phyloP scores from a whole-genome alignment of 768 basidiomycete species.

The Lactarius psammicola region DNA sequence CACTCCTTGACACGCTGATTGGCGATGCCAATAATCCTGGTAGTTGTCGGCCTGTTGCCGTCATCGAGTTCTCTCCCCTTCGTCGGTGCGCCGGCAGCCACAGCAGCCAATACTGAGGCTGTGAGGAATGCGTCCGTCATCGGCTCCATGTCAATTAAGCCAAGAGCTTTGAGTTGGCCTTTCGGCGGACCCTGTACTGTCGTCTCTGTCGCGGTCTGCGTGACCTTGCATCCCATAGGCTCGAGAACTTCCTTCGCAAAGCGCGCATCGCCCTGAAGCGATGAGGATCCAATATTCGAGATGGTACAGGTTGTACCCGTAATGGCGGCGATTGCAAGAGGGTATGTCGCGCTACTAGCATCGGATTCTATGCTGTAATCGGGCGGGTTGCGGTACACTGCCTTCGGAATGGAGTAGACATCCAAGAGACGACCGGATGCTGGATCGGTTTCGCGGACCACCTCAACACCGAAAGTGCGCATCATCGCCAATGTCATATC shows the following conservation, averaged over 20 bases:
- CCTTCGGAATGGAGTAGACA: conserved; percentile 84
- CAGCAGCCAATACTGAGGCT: conserved; percentile 88
- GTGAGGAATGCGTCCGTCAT: conserved; percentile 99
- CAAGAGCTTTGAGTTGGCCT: conserved; percentile 78
- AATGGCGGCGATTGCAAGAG: conserved; percentile 94
- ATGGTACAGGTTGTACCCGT: conserved; percentile 97
- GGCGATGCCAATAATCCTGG: conserved; percentile 90
- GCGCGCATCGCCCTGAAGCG: conserved; percentile 94
- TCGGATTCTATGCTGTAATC: conserved; percentile 92
- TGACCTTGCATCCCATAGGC: conserved; percentile 91
- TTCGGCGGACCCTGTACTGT: conserved; percentile 88
- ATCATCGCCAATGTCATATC: conserved; percentile 99
- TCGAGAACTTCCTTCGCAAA: conserved; percentile 93
- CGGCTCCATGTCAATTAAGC: conserved; percentile 94
- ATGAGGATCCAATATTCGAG: conserved; percentile 82
- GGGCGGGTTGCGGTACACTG: conserved; percentile 71
- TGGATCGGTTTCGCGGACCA: conserved; percentile 61
- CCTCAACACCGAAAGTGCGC: conserved; percentile 83
- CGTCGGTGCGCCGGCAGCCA: conserved; percentile 50
- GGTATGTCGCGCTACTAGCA: conserved; percentile 94
- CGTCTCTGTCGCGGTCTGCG: conserved; percentile 84
- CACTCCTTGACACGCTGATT: conserved; percentile 99
- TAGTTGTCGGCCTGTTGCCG: conserved; percentile 42
- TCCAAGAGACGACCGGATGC: conserved; percentile 63
- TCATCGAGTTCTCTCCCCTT: conserved; percentile 46